phyloP scores from a whole-genome alignment of 495 filamentous ascomycete species.

The Aspergillus leporis region DNA sequence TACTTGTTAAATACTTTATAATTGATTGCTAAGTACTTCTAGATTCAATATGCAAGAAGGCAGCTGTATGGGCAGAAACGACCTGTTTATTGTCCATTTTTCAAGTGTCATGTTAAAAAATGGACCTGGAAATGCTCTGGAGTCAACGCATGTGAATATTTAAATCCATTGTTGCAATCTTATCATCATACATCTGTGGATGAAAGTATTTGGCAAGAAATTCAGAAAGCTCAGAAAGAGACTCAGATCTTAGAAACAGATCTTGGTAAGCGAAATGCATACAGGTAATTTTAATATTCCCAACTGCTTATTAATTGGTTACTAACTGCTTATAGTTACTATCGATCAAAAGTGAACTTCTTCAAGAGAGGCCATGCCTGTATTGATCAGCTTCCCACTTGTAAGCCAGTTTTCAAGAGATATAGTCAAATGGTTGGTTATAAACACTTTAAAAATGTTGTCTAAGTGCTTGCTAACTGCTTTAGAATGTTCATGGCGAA shows the following conservation, averaged over 20 bases:
- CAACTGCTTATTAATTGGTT: not conserved
- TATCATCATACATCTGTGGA: slow-evolving; percentile 10
- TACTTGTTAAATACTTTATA: slow-evolving; percentile 4
- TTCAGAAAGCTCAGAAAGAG: slow-evolving; percentile 3
- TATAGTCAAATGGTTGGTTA: not conserved
- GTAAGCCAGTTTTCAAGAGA: not conserved
- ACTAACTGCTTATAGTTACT: not conserved
- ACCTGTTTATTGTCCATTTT: slow-evolving; percentile 4
- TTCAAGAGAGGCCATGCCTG: slow-evolving; percentile 11
- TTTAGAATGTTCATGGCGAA: not conserved
- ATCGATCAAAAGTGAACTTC: slow-evolving; percentile 10
- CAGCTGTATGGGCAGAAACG: not conserved
- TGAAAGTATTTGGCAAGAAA: slow-evolving; percentile 3
- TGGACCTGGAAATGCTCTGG: slow-evolving; percentile 14
- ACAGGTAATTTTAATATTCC: too few species aligned
- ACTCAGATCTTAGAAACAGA: slow-evolving; percentile 1
- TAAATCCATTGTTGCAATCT: not conserved
- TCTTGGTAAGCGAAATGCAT: slow-evolving; percentile 10
- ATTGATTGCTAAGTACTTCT: slow-evolving; percentile 3
- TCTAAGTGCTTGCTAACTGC: not conserved
- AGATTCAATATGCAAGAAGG: slow-evolving; percentile 16
- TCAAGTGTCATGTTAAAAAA: slow-evolving; percentile 2
- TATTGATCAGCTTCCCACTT: not conserved
- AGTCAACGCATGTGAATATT: slow-evolving; percentile 11
- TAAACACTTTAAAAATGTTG: too few species aligned